Conservation (phyloP, 1,139 yeast species). For the Geotrichum aggregatum region DNA sequence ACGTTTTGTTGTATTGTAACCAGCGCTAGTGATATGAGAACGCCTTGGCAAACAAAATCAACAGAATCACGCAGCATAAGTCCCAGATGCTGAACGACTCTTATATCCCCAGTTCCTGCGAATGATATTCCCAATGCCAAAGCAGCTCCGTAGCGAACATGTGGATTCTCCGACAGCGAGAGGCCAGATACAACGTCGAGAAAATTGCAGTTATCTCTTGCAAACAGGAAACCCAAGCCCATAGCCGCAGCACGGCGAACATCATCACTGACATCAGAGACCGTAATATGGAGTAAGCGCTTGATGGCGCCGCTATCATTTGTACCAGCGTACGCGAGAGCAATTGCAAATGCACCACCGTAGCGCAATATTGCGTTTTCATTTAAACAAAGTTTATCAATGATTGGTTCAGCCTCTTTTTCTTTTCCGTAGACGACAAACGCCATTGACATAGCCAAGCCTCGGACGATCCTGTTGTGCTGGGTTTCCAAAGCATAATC, state of each 20-base stretch:
- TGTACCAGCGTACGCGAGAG: slow-evolving; percentile 94
- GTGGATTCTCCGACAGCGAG: slow-evolving; percentile 94
- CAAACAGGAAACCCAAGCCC: slow-evolving; percentile 82
- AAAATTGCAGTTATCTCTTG: slow-evolving; percentile 87
- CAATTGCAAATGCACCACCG: slow-evolving; percentile 93
- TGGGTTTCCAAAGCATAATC: slow-evolving; percentile 92
- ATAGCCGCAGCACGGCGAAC: slow-evolving; percentile 95
- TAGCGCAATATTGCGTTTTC: slow-evolving; percentile 85
- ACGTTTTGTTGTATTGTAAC: slow-evolving; percentile 91
- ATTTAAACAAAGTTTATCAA: slow-evolving; percentile 61
- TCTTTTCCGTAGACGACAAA: slow-evolving; percentile 81
- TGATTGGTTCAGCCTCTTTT: slow-evolving; percentile 67
- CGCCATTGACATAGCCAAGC: slow-evolving; percentile 85
- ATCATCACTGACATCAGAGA: slow-evolving; percentile 92
- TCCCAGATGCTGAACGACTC: slow-evolving; percentile 87
- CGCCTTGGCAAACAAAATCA: slow-evolving; percentile 97
- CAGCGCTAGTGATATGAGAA: slow-evolving; percentile 88
- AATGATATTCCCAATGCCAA: slow-evolving; percentile 95
- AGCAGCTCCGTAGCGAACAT: slow-evolving; percentile 97
- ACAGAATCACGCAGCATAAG: slow-evolving; percentile 91
- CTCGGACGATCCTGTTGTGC: slow-evolving; percentile 91
- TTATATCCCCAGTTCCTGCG: slow-evolving; percentile 86
- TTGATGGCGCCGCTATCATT: slow-evolving; percentile 85
- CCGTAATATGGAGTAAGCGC: slow-evolving; percentile 84
- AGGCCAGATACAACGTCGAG: slow-evolving; percentile 91